Base-by-base conservation (phyloP, 805 yeast species). In the Saccharomycopsis oosterbeekiorum region DNA sequence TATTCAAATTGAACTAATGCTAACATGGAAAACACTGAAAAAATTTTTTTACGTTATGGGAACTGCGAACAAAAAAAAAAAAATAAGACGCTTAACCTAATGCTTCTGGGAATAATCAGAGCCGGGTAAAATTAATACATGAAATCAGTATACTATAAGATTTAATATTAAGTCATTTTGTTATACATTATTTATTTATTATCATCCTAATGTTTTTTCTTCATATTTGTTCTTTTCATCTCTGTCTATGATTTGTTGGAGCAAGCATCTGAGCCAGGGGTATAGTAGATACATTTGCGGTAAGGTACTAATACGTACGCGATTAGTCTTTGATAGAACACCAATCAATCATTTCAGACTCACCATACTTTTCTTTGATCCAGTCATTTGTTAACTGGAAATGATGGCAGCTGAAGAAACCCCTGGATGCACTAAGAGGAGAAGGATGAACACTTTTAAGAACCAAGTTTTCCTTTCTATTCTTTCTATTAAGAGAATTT, bases 371-470 rank as follows among this genome's bases (percentile, higher is more conserved):
- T 39, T 76, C 74, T 15, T 68, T 66, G 1, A 93, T 75, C 96
- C 97, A 93, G 8, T 82, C 82, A 70, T 94, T 93, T 53, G 93
- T 84, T 68, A 81, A 79, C 58, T 71, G 77, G 72, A 91, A 93
- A 68, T 90, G 97, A 24, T 76, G 74, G 66, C 87, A 84, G 1
- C 84, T 84, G 67, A 93, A 92, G 71, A 88, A 94, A 1, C 94
- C 97, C 53, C 96, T 75, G 19, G 86, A 79, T 0, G 99, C 99
- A 64, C 96, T 88, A 57, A 94, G 74, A 1, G 99, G 99, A 34
- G 96, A 88, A 0, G 99, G 99, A 73, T 94, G 99, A 0, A 91
- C 97, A 0, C 90, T 78, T 64, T 80, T 80, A 34, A 94, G 73
- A 0, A 89, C 81, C 51, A 80, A 67, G 61, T 84, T 78, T 43